Evolutionary conservation across 2,329 filamentous ascomycete species (phyloP).

Genomic region (Cytospora paraplurivora): DNA sequence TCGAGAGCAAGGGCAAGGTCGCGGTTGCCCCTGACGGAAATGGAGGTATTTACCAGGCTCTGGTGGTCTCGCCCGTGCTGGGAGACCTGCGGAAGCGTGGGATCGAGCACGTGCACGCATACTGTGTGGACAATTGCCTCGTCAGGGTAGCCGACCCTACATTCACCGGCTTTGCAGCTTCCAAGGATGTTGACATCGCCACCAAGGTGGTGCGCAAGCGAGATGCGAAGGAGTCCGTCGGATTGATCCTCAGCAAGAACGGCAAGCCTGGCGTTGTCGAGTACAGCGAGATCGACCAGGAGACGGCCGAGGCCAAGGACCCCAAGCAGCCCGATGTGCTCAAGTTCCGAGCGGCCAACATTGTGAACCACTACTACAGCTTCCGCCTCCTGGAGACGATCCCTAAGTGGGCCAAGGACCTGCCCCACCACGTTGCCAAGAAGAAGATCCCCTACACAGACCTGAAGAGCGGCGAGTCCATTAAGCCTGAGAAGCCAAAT

Average conservation of each 20-base stretch:
- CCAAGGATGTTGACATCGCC: conserved; percentile 88
- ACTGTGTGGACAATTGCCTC: conserved; percentile 99
- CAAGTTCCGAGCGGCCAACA: conserved; percentile 97
- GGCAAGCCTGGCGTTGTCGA: conserved; percentile 96
- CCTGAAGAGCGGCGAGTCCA: conserved; percentile 70
- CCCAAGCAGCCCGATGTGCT: conserved; percentile 77
- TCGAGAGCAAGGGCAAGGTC: conserved; percentile 87
- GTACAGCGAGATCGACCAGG: conserved; percentile 93
- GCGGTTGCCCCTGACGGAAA: conserved; percentile 97
- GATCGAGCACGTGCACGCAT: conserved; percentile 93
- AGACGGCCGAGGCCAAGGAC: conserved; percentile 87
- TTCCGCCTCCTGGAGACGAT: conserved; percentile 90
- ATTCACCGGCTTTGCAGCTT: conserved; percentile 91
- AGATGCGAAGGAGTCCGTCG: conserved; percentile 92
- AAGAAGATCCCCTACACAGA: conserved; percentile 97
- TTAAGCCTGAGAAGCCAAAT: conserved; percentile 94
- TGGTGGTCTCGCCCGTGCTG: conserved; percentile 78
- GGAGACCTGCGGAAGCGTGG: conserved; percentile 87
- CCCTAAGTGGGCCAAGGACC: conserved; percentile 78
- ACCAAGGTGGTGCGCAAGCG: conserved; percentile 99
- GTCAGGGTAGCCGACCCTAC: conserved; percentile 96
- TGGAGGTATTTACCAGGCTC: conserved; percentile 91
- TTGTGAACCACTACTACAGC: conserved; percentile 99
- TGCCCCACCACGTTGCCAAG: conserved; percentile 92
- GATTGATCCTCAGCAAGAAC: conserved; percentile 91